A percentile compares a stretch with the other conserved stretches of the same genome.
Conservation (phyloP, 192 early-diverging fungal genomes). For the Gigaspora rosea region DNA sequence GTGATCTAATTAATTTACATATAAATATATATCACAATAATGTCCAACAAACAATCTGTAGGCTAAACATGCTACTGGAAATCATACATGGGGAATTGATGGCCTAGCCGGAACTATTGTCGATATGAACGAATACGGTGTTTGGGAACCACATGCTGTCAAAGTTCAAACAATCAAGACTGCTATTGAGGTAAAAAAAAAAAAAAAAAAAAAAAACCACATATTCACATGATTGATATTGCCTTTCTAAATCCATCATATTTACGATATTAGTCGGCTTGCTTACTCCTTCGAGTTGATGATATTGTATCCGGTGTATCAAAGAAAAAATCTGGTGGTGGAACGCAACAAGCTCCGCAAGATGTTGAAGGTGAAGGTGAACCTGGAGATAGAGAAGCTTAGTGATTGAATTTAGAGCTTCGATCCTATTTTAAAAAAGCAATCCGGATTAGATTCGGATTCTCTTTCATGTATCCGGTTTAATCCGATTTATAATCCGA, state of each 20-base stretch:
- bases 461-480: no score
- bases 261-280: slow-evolving; percentile 59
- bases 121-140: slow-evolving; percentile 96
- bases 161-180: slow-evolving; percentile 99
- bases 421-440: no score
- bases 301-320: slow-evolving; percentile 97
- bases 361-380: slow-evolving; percentile 41
- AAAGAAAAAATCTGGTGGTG: slow-evolving; percentile 51
- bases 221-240: background rate
- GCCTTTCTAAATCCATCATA: background rate
- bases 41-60: background rate
- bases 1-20: background rate
- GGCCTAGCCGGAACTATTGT: slow-evolving; percentile 88
- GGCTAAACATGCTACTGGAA: slow-evolving; percentile 91
- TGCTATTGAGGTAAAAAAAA: slow-evolving; percentile 79
- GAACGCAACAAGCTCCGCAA: slow-evolving; percentile 41
- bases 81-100: slow-evolving; percentile 94
- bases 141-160: slow-evolving; percentile 99
- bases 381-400: background rate
- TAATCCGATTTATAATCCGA: no score
- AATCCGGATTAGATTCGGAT: no score
- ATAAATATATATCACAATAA: background rate
- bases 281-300: slow-evolving; percentile 83
- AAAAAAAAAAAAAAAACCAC: background rate
- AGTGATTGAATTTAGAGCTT: no score